phyloP scores from a whole-genome alignment of 2,329 filamentous ascomycete genomes.

The Aspergillus costaricaensis region DNA sequence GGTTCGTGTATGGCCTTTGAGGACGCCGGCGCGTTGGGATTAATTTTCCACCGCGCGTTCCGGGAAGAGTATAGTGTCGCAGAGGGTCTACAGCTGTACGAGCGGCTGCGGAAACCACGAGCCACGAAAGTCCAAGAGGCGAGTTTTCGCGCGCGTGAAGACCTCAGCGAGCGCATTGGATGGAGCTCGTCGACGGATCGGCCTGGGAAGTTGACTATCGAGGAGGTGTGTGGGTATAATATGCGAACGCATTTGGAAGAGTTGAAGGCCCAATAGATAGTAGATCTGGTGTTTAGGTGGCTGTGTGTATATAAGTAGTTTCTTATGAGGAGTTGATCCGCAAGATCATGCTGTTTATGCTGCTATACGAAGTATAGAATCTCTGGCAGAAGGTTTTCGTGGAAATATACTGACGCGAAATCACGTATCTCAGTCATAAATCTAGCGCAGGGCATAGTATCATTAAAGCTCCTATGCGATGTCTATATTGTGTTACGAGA shows the following conservation, averaged over 20 bases:
- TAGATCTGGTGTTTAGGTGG: background rate
- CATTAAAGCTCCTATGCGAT: too few relatives aligned
- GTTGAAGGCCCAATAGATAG: background rate
- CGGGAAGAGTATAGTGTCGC: slow-evolving; percentile 20
- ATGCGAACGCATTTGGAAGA: slow-evolving; percentile 20
- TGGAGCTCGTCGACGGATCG: slow-evolving; percentile 30
- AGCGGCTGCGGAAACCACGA: slow-evolving; percentile 31
- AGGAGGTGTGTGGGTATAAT: slow-evolving; percentile 37
- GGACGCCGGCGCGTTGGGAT: slow-evolving; percentile 43
- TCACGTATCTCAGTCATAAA: too few relatives aligned
- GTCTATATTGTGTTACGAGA: too few relatives aligned
- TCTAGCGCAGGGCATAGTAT: too few relatives aligned
- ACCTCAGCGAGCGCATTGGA: slow-evolving; percentile 34
- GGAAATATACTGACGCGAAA: too few relatives aligned
- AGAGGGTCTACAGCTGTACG: slow-evolving; percentile 29
- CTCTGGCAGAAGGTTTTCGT: too few relatives aligned
- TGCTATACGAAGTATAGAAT: too few relatives aligned
- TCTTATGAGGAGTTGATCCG: too few relatives aligned
- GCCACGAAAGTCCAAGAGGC: slow-evolving; percentile 35
- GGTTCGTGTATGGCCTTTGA: slow-evolving; percentile 46
- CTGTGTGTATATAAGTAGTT: background rate
- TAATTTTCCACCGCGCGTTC: slow-evolving; percentile 36
- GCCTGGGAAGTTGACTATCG: slow-evolving; percentile 35
- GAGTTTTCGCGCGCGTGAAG: slow-evolving; percentile 28
- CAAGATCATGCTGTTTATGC: too few relatives aligned